phyloP scores from a whole-genome alignment of 768 basidiomycete genomes.

The Naganishia randhawae region DNA sequence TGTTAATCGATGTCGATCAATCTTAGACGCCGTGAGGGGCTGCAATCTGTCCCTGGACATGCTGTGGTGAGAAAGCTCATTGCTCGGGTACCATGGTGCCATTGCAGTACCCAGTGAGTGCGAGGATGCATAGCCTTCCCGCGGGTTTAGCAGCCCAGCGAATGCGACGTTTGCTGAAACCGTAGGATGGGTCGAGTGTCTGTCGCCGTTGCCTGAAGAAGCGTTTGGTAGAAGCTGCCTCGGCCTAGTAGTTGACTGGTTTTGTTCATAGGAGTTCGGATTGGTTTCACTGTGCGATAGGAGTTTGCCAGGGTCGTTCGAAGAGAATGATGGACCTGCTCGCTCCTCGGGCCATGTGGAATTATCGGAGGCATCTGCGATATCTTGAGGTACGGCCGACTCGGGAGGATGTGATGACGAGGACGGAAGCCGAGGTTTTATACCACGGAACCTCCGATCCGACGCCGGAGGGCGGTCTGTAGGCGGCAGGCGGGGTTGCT shows the following conservation, averaged over 20 bases:
- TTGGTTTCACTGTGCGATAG: not conserved
- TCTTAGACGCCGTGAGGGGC: not conserved
- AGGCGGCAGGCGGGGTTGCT: not conserved
- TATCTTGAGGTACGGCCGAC: not conserved
- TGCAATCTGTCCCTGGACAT: not conserved
- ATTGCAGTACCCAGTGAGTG: not conserved
- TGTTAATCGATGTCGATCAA: not conserved
- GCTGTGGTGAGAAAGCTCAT: not conserved
- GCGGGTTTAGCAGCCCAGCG: not conserved
- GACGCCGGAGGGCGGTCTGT: not conserved
- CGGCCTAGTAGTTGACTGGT: not conserved
- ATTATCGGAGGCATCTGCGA: not conserved
- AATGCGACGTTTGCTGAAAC: not conserved
- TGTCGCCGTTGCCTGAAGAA: not conserved
- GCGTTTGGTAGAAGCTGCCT: not conserved
- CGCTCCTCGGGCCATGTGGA: not conserved
- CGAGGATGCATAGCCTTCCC: not conserved
- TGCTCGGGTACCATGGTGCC: not conserved
- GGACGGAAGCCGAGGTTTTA: not conserved
- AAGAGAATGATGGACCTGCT: not conserved
- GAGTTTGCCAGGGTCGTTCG: not conserved
- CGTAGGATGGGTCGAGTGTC: not conserved
- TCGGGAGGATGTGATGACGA: not conserved
- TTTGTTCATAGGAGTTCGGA: not conserved
- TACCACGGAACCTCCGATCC: not conserved